These are phyloP conservation scores for Zymoseptoria brevis DNA, from an alignment of 2,329 filamentous ascomycete genomes.

Conservation along the genomic window DNA sequence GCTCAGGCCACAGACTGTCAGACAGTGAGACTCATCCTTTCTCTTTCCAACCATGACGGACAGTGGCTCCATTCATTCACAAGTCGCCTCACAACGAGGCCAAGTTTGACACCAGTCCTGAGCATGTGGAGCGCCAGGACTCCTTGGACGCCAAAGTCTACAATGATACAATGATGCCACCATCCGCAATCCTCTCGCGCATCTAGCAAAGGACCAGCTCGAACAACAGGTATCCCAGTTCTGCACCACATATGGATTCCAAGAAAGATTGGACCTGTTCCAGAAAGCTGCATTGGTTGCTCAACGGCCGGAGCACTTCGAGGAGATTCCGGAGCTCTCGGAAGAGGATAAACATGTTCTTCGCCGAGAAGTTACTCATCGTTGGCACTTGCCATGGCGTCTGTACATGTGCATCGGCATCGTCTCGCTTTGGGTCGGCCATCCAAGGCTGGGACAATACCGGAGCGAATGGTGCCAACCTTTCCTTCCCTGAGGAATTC, in stretches of 20 bases:
- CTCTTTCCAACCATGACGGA: not conserved
- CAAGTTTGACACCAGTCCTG: constrained; percentile 3
- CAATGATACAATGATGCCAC: constrained; percentile 8
- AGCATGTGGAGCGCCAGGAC: constrained; percentile 7
- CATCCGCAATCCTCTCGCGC: constrained; percentile 9
- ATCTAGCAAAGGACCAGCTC: constrained; percentile 7
- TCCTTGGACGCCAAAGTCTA: not conserved
- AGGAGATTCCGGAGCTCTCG: constrained; percentile 41
- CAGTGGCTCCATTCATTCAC: not conserved
- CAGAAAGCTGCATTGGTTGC: constrained; percentile 46
- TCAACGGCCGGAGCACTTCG: constrained; percentile 43
- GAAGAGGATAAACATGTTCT: constrained; percentile 38
- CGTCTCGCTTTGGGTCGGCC: constrained; percentile 8
- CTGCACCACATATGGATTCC: constrained; percentile 10
- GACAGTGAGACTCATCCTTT: not conserved
- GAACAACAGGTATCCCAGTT: constrained; percentile 8
- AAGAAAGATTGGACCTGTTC: constrained; percentile 41
- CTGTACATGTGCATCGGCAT: constrained; percentile 40
- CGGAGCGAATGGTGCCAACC: constrained; percentile 26
- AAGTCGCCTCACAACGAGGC: not conserved
- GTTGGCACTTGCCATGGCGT: constrained; percentile 44
- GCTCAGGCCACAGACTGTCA: not conserved
- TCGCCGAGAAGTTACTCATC: constrained; percentile 39
- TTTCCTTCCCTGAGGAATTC: constrained; percentile 21
- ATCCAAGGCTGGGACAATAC: constrained; percentile 28